Percentiles rank a stretch among this genome's conserved stretches.
phyloP scores from a whole-genome alignment of 352 stramenopile species.

The Globisporangium iwayamae region DNA sequence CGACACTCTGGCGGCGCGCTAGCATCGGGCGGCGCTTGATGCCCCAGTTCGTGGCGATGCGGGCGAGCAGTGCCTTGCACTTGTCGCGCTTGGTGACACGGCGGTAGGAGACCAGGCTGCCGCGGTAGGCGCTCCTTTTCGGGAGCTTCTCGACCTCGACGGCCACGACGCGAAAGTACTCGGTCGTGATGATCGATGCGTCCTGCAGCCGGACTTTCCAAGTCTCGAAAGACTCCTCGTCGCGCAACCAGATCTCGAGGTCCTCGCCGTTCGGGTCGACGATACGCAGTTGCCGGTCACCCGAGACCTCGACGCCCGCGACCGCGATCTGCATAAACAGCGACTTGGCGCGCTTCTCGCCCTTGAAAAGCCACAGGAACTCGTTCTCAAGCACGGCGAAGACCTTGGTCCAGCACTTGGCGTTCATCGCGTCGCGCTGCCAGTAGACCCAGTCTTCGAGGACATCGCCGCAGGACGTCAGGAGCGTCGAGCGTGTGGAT shows the following conservation, averaged over 20 bases:
- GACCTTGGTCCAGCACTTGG: conserved; percentile 78
- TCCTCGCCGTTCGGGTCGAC: conserved; percentile 74
- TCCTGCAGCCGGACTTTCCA: conserved; percentile 64
- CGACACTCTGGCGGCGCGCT: conserved; percentile 6
- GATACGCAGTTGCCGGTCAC: conserved; percentile 58
- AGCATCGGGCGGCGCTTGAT: conserved; percentile 23
- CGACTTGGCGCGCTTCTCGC: conserved; percentile 45
- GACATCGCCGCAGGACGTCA: conserved; percentile 34
- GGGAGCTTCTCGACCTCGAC: conserved; percentile 55
- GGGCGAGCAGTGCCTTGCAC: conserved; percentile 43
- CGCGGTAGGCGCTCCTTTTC: conserved; percentile 57
- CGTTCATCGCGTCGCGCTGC: conserved; percentile 66
- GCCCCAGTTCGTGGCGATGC: conserved; percentile 37
- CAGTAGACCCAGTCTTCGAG: conserved; percentile 84
- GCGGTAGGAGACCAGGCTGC: conserved; percentile 64
- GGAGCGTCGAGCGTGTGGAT: conserved; percentile 39
- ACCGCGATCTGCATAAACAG: conserved; percentile 79
- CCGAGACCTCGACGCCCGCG: conserved; percentile 59
- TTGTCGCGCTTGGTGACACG: conserved; percentile 43
- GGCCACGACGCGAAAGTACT: conserved; percentile 61
- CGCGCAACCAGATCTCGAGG: conserved; percentile 71
- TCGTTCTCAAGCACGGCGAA: conserved; percentile 77
- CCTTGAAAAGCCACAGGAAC: conserved; percentile 79
- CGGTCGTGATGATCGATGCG: conserved; percentile 47
- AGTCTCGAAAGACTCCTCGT: conserved; percentile 39